Evolutionary conservation across 768 basidiomycete genomes (phyloP), one percentile per base, ranked within the genome.

Genomic region (Suillus subalutaceus): DNA sequence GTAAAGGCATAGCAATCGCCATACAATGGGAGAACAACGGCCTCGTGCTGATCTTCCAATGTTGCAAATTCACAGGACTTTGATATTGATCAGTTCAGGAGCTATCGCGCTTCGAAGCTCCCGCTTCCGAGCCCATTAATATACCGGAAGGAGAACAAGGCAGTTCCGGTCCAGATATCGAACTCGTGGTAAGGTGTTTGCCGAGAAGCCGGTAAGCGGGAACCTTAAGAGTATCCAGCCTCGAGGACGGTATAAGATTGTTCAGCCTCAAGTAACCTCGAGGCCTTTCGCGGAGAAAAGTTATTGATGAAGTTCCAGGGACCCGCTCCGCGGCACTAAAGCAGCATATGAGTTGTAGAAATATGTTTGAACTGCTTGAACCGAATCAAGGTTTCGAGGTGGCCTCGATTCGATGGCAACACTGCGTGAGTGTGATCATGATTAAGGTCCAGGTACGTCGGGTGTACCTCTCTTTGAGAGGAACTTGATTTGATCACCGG

Each of bases 401-500:
- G 20, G 20, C 18, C 32, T 35, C 53, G 55, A 35, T 32, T 32
- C 16, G 5, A 32, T 32, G n/a, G 48, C 5, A 52, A 52, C 23
- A 52, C 23, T 50, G 50, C 23, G 16, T 26, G 12, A 23, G n/a
- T 48, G 12, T 50, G 52, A 53, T 30, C 9, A 41, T 41, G 40
- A 41, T 41, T 15, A 53, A 53, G 30, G 30, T 9, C 53, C 53
- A 55, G 53, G 53, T 55, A 53, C 52, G 30, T 30, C 16, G 53
- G 6, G 8, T 8, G 57, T 41, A 60, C 40, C 59, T 43, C 43
- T 40, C 26, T 26, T 59, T 5, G 8, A 40, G 40, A 9, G 26
- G 16, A 58, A 40, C 38, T 59, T 59, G 38, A 59, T 59, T 18
- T 41, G 59, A 60, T 60, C 18, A 43, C 58, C 57, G 16, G 23